These are phyloP conservation scores for Leptodermis oblonga DNA, from an alignment of 257 asterid genomes.

Conservation along the genomic window DNA sequence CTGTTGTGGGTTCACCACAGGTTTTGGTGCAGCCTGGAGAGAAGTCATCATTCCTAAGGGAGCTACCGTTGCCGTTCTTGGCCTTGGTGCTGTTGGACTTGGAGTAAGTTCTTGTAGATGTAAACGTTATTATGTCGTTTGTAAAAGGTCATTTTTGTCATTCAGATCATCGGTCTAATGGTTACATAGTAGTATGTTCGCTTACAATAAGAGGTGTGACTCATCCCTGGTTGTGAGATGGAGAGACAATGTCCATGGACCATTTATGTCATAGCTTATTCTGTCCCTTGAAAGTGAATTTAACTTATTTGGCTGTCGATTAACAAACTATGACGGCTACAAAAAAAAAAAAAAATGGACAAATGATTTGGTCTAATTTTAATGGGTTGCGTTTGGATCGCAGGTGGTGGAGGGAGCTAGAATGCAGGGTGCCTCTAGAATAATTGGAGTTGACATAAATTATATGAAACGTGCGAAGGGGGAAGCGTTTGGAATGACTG, in stretches of 20 bases:
- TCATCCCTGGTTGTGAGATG: too few relatives aligned
- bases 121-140: too few relatives aligned
- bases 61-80: constrained; percentile 66
- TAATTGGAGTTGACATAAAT: constrained; percentile 65
- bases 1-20: constrained; percentile 78
- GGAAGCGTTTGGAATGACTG: constrained; percentile 54
- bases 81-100: constrained; percentile 68
- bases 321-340: too few relatives aligned
- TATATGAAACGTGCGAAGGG: constrained; percentile 52
- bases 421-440: constrained; percentile 48
- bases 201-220: too few relatives aligned
- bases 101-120: constrained; percentile 15
- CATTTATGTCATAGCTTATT: too few relatives aligned
- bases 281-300: too few relatives aligned
- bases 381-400: constrained; percentile 3
- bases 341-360: too few relatives aligned
- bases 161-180: too few relatives aligned
- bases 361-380: too few relatives aligned
- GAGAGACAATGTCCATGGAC: too few relatives aligned
- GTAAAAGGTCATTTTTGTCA: background rate
- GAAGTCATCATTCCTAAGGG: constrained; percentile 49
- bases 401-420: constrained; percentile 63
- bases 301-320: too few relatives aligned
- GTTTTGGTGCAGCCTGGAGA: constrained; percentile 58
- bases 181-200: too few relatives aligned